Percentiles rank a stretch among this genome's conserved stretches.
Evolutionary conservation across 202 grass and related monocot species (phyloP).

Genomic region (Digitaria exilis): DNA sequence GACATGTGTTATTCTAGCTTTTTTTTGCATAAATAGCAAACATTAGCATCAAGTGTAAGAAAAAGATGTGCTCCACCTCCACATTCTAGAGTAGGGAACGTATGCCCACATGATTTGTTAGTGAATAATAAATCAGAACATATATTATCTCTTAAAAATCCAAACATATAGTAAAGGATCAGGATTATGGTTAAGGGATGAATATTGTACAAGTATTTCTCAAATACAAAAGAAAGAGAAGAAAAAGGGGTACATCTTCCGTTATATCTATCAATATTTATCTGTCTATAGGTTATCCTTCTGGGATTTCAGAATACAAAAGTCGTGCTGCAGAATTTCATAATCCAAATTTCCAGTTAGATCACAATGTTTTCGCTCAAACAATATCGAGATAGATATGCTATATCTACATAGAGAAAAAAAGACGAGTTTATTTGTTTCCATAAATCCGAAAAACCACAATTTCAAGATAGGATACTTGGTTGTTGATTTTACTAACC

Average conservation of each 20-base stretch:
- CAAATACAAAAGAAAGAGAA: not conserved
- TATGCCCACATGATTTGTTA: constrained; percentile 11
- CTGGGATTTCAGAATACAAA: constrained; percentile 10
- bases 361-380: not conserved
- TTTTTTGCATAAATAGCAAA: constrained; percentile 24
- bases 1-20: not conserved
- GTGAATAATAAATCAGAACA: not conserved
- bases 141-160: not conserved
- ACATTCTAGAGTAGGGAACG: not conserved
- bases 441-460: constrained; percentile 22
- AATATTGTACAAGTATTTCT: not conserved
- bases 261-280: not conserved
- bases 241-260: not conserved
- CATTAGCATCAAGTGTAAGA: constrained; percentile 9
- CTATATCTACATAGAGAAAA: not conserved
- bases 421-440: constrained; percentile 3
- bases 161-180: not conserved
- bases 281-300: constrained; percentile 3
- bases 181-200: not conserved
- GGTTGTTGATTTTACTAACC: constrained; percentile 54
- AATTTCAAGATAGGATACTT: constrained; percentile 13
- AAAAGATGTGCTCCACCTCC: not conserved
- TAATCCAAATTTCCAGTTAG: not conserved
- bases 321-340: not conserved
- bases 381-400: not conserved